phyloP scores from a whole-genome alignment of 805 yeast genomes.

The Candida maesae region DNA sequence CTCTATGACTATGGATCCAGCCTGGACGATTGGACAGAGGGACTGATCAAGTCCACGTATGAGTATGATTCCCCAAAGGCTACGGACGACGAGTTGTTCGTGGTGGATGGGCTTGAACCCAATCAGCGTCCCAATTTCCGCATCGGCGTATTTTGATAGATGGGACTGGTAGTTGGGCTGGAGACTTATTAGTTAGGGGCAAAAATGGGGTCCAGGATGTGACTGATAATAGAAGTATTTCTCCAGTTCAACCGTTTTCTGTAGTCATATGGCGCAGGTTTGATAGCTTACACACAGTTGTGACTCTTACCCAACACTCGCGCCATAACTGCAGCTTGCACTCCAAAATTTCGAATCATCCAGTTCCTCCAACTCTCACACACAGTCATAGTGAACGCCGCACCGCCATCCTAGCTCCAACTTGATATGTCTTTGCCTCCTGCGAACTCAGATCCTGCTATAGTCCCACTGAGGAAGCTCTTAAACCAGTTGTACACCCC shows the following conservation, averaged over 20 bases:
- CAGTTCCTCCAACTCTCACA: too few relatives aligned
- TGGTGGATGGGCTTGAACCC: constrained; percentile 4
- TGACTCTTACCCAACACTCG: too few relatives aligned
- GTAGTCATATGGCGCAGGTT: too few relatives aligned
- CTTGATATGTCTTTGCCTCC: constrained; percentile 19
- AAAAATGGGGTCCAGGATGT: too few relatives aligned
- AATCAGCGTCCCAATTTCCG: constrained; percentile 7
- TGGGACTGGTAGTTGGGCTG: neutral
- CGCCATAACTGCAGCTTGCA: too few relatives aligned
- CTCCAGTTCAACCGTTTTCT: too few relatives aligned
- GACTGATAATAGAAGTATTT: too few relatives aligned
- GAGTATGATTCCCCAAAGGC: neutral
- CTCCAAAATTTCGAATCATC: too few relatives aligned
- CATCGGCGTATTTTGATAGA: constrained; percentile 6
- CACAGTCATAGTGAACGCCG: too few relatives aligned
- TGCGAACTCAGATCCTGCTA: constrained; percentile 13
- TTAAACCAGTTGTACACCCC: constrained; percentile 11
- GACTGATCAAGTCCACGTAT: constrained; percentile 2
- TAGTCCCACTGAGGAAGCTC: constrained; percentile 8
- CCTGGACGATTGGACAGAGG: constrained; percentile 16
- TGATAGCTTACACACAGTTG: too few relatives aligned
- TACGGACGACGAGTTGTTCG: constrained; percentile 7
- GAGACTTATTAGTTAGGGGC: too few relatives aligned
- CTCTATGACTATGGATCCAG: constrained; percentile 6
- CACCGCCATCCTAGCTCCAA: too few relatives aligned